Evolutionary conservation across 1,284 basidiomycete species (phyloP).

Genomic region (Apiotrichum laibachii): DNA sequence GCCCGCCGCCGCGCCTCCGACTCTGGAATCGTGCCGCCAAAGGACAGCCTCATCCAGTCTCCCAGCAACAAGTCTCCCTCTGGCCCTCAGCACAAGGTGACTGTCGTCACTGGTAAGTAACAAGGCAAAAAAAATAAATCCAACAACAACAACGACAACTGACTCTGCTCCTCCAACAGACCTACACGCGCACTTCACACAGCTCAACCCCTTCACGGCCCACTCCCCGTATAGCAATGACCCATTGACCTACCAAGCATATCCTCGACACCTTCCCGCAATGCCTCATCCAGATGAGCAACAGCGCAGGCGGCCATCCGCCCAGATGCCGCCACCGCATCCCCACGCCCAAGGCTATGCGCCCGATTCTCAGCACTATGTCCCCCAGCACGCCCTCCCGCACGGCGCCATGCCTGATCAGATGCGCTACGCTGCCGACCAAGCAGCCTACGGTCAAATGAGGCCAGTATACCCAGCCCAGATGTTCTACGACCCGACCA

Average conservation of each 20-base stretch:
- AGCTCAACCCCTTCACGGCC: not conserved
- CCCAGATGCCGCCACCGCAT: slow-evolving; percentile 4
- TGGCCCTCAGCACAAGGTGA: not conserved
- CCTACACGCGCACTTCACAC: too few relatives aligned
- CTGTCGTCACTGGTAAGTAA: too few relatives aligned
- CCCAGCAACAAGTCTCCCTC: not conserved
- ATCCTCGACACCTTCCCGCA: slow-evolving; percentile 3
- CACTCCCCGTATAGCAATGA: not conserved
- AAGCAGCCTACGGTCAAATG: slow-evolving; percentile 1
- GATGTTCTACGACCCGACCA: slow-evolving; percentile 19
- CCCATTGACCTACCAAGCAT: slow-evolving; percentile 6
- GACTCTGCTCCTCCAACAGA: not conserved
- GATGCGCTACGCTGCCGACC: slow-evolving; percentile 16
- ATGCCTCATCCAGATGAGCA: slow-evolving; percentile 3
- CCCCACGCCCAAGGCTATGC: not conserved
- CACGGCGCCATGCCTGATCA: slow-evolving; percentile 8
- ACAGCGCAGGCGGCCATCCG: slow-evolving; percentile 1
- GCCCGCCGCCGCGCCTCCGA: not conserved
- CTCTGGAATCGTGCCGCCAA: not conserved
- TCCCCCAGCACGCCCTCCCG: slow-evolving; percentile 7
- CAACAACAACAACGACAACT: not conserved
- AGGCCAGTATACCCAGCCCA: slow-evolving; percentile 18
- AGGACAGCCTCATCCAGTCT: not conserved
- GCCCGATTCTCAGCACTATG: slow-evolving; percentile 15
- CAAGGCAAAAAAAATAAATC: too few relatives aligned